Percentiles rank a stretch among this genome's conserved stretches.
phyloP scores from a whole-genome alignment of 345 rosid species.

The Tarenaya hassleriana region DNA sequence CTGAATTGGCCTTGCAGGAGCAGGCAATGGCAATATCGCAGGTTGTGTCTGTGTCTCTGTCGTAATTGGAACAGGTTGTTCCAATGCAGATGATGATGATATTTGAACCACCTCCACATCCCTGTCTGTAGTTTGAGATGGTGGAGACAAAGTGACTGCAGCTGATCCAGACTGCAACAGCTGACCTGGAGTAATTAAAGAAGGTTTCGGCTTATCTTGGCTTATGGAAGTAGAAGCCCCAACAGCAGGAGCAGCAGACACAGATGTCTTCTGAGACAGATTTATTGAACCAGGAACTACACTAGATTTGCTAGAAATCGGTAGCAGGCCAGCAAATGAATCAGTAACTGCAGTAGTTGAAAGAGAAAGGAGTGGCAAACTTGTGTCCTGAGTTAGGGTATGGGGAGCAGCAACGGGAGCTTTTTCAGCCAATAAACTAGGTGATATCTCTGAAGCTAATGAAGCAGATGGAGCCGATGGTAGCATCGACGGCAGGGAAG shows the following conservation, averaged over 20 bases:
- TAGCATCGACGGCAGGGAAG: conserved; percentile 32
- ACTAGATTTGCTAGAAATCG: conserved; percentile 40
- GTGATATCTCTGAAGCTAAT: conserved; percentile 51
- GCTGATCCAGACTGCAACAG: conserved; percentile 52
- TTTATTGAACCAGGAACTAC: conserved; percentile 38
- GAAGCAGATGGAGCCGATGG: conserved; percentile 43
- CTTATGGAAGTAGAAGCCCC: conserved; percentile 41
- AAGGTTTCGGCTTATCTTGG: conserved; percentile 41
- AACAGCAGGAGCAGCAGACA: conserved; percentile 34
- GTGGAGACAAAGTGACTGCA: conserved; percentile 34
- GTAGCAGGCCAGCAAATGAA: conserved; percentile 35
- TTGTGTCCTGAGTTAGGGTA: conserved; percentile 33
- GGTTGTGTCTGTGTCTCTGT: conserved; percentile 66
- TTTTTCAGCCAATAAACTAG: conserved; percentile 42
- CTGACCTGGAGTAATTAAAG: conserved; percentile 72
- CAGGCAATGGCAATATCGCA: conserved; percentile 78
- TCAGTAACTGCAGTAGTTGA: conserved; percentile 45
- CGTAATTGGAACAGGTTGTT: conserved; percentile 40
- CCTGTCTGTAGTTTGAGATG: conserved; percentile 45
- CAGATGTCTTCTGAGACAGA: conserved; percentile 40
- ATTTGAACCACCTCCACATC: conserved; percentile 68
- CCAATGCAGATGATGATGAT: conserved; percentile 41
- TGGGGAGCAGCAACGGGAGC: conserved; percentile 41
- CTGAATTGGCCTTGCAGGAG: conserved; percentile 43
- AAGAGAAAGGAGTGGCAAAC: conserved; percentile 45